Evolutionary conservation across 768 basidiomycete species (phyloP), one percentile per base, ranked within the genome.

Genomic region (Pleurotus tuber-regium): DNA sequence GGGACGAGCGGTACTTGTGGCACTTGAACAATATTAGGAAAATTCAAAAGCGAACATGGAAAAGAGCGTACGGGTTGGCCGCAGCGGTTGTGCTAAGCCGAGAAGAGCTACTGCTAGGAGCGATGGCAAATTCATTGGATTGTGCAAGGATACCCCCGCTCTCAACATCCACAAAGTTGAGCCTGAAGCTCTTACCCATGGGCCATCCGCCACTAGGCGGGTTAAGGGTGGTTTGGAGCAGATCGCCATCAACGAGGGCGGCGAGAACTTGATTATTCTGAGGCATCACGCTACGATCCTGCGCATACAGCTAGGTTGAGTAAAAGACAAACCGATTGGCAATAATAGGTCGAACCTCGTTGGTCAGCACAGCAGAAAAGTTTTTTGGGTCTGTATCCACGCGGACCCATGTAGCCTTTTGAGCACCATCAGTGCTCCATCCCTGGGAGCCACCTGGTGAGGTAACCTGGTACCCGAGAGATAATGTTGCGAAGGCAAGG

Each of bases 341-440:
- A n/a, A n/a, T n/a, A n/a, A n/a, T n/a, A n/a, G n/a, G n/a, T n/a
- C 75, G 38, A 49, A 84, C 89, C 62, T 74, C 65, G 69, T 89
- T 88, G 55, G 73, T 76, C 41, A 95, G 75, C 43, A 90, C 70
- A 42, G 78, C 75, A 11, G 87, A 79, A 66, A 93, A 92, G 68
- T 79, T 89, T 46, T 51, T 21, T 0, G 77, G 67, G 62, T 95
- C 92, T 7, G 86, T 88, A 48, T 56, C 53, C 53, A 91, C 90
- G 4, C 76, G 75, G 1, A 65, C 43, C 91, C 91, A 95, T 4
- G 69, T 52, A 50, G 91, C 68, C 12, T 56, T 61, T 58, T 82
- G 84, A 47, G 74, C 59, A 33, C 79, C 84, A 23, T 65, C 63
- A 62, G 73, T 76, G 25, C 74, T 76, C 90, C 89, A 92, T 42